Evolutionary conservation across 345 rosid species (phyloP).

Genomic region (Cardamine occulta): DNA sequence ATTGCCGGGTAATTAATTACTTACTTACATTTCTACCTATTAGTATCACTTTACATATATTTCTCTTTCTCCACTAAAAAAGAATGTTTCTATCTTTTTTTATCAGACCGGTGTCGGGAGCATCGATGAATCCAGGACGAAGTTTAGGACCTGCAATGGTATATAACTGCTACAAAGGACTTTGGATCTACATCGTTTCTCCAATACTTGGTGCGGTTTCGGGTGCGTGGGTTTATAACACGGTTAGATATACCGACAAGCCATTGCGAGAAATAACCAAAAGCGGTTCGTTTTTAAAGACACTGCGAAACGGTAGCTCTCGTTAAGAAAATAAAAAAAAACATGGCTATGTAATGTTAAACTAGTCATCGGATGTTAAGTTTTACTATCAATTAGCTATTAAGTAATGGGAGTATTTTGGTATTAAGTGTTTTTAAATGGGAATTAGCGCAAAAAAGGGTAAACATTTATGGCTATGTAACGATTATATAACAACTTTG

Average conservation of each 20-base stretch:
- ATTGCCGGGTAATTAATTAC: conserved; percentile 68
- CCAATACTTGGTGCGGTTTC: conserved; percentile 75
- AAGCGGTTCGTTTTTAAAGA: conserved; percentile 59
- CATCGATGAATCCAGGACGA: conserved; percentile 91
- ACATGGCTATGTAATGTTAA: not conserved
- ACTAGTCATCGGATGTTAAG: conserved; percentile 26
- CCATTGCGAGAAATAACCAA: conserved; percentile 69
- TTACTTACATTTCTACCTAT: not conserved
- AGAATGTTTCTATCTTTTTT: no score
- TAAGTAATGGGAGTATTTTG: conserved; percentile 20
- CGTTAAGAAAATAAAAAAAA: not conserved
- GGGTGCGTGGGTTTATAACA: conserved; percentile 80
- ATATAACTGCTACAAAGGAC: conserved; percentile 53
- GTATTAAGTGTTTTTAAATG: not conserved
- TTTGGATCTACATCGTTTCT: conserved; percentile 70
- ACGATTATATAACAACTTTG: conserved; percentile 6
- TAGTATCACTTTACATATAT: not conserved
- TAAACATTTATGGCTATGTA: conserved; percentile 16
- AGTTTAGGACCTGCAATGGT: conserved; percentile 90
- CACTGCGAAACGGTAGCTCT: conserved; percentile 34
- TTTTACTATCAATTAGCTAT: conserved; percentile 2
- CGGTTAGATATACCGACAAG: conserved; percentile 75
- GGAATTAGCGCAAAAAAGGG: not conserved
- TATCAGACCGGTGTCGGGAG: conserved; percentile 75
- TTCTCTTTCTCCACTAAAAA: not conserved